Evolutionary conservation across 176 grass and related monocot genomes (phyloP).

Genomic region (Oryza glumipatula): DNA sequence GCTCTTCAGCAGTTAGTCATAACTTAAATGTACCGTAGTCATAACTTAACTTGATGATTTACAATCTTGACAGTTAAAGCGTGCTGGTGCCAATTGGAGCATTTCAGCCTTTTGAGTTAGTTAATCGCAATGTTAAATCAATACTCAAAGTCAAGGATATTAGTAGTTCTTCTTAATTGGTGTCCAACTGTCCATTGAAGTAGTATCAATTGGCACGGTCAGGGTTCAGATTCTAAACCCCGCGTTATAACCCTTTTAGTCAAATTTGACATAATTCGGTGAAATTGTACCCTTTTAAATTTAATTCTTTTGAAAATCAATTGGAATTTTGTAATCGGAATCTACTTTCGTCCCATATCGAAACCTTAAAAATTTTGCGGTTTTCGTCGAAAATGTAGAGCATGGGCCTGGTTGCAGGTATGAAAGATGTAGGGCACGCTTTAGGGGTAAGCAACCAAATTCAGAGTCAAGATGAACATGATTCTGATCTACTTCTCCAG

Average conservation of each 20-base stretch:
- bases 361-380: no score
- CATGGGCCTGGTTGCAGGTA: not conserved
- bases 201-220: not conserved
- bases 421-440: not conserved
- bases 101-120: not conserved
- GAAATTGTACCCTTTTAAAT: no score
- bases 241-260: no score
- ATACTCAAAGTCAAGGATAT: not conserved
- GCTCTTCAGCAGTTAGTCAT: not conserved
- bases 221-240: no score
- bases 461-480: constrained; percentile 43
- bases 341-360: no score
- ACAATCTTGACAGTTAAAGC: no score
- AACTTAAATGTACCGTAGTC: not conserved
- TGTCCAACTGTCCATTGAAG: not conserved
- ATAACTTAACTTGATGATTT: no score
- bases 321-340: no score
- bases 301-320: no score
- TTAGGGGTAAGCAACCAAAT: constrained; percentile 28
- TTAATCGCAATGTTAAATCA: not conserved
- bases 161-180: not conserved
- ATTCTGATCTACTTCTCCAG: constrained; percentile 25
- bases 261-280: no score
- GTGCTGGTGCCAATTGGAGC: no score
- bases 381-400: no score